Percentiles rank a stretch among this genome's conserved stretches.
Conservation (phyloP, 306 rosid genomes). For the Amphicarpaea edgeworthii region DNA sequence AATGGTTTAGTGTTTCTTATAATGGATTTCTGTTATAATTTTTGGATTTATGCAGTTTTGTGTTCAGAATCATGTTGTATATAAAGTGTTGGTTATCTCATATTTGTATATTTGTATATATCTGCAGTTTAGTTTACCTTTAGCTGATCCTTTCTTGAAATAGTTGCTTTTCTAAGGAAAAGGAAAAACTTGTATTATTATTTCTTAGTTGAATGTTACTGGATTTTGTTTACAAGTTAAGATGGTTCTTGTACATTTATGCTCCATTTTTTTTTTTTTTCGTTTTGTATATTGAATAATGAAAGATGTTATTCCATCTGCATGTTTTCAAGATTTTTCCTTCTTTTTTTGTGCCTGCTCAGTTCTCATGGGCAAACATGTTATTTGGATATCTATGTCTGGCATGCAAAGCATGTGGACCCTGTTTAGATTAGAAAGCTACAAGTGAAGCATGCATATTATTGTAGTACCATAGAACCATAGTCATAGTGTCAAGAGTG, state of each 20-base stretch:
- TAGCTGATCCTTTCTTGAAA: conserved; percentile 6
- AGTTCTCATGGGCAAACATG: conserved; percentile 10
- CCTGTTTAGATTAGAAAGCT: background rate
- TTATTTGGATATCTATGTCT: background rate
- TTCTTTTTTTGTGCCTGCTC: background rate
- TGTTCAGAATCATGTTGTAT: conserved; percentile 9
- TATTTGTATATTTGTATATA: conserved; percentile 19
- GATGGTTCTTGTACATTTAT: background rate
- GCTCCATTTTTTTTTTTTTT: background rate
- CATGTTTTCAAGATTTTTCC: conserved; percentile 10
- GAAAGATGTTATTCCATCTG: background rate
- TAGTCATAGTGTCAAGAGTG: background rate
- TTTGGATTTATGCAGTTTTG: conserved; percentile 19
- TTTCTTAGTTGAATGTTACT: conserved; percentile 32
- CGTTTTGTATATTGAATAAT: background rate
- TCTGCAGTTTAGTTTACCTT: conserved; percentile 3
- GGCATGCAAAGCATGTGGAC: conserved; percentile 2
- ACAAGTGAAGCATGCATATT: background rate
- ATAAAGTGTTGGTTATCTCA: conserved; percentile 34
- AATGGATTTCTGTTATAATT: conserved; percentile 1
- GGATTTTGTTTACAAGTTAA: background rate
- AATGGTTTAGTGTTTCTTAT: conserved; percentile 22
- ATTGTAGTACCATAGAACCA: background rate
- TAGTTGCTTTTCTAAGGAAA: conserved; percentile 23
- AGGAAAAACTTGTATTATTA: background rate